Percentiles rank a stretch among this genome's conserved stretches.
These are phyloP conservation scores for Candida mattraensis DNA, from an alignment of 805 yeast species.

Conservation along the genomic window DNA sequence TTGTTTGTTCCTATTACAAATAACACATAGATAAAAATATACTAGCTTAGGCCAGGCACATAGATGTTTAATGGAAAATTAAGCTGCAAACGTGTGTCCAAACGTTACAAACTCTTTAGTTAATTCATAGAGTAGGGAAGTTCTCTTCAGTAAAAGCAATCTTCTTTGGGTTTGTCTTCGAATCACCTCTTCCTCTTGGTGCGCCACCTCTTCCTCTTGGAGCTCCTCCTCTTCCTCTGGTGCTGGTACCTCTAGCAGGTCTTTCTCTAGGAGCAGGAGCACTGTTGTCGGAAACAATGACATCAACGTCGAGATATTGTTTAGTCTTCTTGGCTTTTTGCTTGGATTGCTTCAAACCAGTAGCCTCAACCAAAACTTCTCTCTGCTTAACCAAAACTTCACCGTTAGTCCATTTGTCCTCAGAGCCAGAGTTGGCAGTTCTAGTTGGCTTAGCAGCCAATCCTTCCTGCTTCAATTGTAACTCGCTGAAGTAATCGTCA, in stretches of 20 bases:
- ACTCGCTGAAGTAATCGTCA: conserved; percentile 82
- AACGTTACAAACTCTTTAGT: background rate
- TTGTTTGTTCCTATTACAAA: conserved; percentile 7
- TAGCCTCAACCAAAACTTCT: conserved; percentile 57
- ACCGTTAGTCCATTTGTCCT: conserved; percentile 50
- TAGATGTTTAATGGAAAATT: no score
- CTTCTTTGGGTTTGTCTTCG: conserved; percentile 30
- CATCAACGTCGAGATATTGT: conserved; percentile 71
- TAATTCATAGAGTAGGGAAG: conserved; percentile 65
- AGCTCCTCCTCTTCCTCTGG: conserved; percentile 29
- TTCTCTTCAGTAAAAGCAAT: conserved; percentile 47
- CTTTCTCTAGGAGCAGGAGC: conserved; percentile 37
- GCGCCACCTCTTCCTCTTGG: conserved; percentile 34
- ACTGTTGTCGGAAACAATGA: conserved; percentile 63
- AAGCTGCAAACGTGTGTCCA: background rate
- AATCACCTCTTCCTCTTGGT: conserved; percentile 21
- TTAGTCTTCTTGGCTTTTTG: conserved; percentile 80
- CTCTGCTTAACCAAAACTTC: conserved; percentile 65
- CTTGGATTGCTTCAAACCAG: conserved; percentile 66
- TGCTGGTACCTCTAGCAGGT: conserved; percentile 26
- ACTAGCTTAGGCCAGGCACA: background rate
- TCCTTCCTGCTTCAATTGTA: conserved; percentile 44
- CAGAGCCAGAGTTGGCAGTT: conserved; percentile 60
- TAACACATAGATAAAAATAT: conserved; percentile 5
- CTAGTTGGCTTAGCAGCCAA: conserved; percentile 36